Evolutionary conservation across 2,329 filamentous ascomycete species (phyloP).

Genomic region (Tolypocladium inflatum): DNA sequence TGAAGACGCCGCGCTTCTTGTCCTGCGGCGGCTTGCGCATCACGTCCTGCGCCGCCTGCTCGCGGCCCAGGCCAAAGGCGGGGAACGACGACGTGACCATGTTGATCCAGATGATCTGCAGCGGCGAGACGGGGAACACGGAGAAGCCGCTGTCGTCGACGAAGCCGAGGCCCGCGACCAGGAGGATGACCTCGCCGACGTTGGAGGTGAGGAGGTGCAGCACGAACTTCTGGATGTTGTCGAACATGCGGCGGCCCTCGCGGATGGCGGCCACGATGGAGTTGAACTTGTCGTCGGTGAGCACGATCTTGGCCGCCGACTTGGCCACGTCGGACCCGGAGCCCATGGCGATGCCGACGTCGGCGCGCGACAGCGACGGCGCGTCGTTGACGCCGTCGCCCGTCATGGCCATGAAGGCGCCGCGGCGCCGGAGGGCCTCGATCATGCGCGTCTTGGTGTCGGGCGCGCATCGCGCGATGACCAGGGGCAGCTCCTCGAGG

Average conservation of each 20-base stretch:
- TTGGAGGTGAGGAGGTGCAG: conserved; percentile 73
- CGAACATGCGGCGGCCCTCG: conserved; percentile 76
- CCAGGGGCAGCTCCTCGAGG: conserved; percentile 65
- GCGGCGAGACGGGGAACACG: conserved; percentile 76
- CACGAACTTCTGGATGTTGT: conserved; percentile 85
- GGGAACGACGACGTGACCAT: conserved; percentile 85
- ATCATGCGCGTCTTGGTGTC: conserved; percentile 89
- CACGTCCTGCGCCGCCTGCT: conserved; percentile 64
- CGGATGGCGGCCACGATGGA: conserved; percentile 76
- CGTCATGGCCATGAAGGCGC: conserved; percentile 75
- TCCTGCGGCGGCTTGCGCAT: conserved; percentile 73
- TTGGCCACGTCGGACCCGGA: conserved; percentile 80
- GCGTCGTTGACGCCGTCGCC: conserved; percentile 85
- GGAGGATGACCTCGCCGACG: conserved; percentile 71
- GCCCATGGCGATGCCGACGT: conserved; percentile 89
- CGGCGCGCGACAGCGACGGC: conserved; percentile 68
- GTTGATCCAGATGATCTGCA: conserved; percentile 90
- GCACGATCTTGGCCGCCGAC: conserved; percentile 69
- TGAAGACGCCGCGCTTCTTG: conserved; percentile 61
- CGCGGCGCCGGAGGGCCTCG: conserved; percentile 70
- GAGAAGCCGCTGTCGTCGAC: conserved; percentile 62
- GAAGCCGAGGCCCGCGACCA: conserved; percentile 75
- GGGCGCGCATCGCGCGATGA: conserved; percentile 76
- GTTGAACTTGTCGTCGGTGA: conserved; percentile 84
- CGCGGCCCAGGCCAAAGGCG: conserved; percentile 79